Percentiles rank a stretch among this genome's conserved stretches.
phyloP scores from a whole-genome alignment of 2,329 filamentous ascomycete genomes.

The Sporothrix sp. region DNA sequence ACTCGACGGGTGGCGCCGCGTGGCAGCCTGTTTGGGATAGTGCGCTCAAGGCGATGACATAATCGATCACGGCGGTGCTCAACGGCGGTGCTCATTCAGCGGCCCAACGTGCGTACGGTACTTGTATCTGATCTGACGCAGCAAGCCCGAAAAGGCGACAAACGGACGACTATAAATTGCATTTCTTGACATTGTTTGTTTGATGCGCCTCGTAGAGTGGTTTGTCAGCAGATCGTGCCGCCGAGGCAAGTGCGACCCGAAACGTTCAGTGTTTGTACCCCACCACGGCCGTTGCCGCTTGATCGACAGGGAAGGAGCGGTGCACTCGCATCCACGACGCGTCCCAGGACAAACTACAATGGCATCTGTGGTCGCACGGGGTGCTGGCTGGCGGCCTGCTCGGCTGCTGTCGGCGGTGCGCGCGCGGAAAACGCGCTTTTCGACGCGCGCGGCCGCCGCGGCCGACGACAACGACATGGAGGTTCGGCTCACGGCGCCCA shows the following conservation, averaged over 20 bases:
- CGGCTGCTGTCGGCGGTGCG: too few species aligned
- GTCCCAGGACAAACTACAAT: neutral
- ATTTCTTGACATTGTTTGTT: too few species aligned
- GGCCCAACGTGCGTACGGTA: neutral
- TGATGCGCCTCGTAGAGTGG: too few species aligned
- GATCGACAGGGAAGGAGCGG: neutral
- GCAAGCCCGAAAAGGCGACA: too few species aligned
- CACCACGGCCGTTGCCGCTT: too few species aligned
- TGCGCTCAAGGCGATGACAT: constrained; percentile 1
- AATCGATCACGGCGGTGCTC: too few species aligned
- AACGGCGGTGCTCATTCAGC: constrained; percentile 1
- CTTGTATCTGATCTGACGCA: too few species aligned
- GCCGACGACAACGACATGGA: constrained; percentile 19
- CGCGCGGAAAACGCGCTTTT: neutral
- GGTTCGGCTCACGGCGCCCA: constrained; percentile 62
- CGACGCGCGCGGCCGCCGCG: neutral
- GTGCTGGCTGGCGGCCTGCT: neutral
- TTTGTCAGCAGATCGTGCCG: too few species aligned
- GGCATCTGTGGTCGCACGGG: neutral
- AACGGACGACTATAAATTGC: too few species aligned
- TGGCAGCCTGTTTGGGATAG: neutral
- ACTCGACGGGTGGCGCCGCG: too few species aligned
- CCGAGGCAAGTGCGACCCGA: too few species aligned
- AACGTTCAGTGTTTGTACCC: too few species aligned
- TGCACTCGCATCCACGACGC: neutral